Conservation (phyloP, 169 alveolate species). For the Plasmodium inui region DNA sequence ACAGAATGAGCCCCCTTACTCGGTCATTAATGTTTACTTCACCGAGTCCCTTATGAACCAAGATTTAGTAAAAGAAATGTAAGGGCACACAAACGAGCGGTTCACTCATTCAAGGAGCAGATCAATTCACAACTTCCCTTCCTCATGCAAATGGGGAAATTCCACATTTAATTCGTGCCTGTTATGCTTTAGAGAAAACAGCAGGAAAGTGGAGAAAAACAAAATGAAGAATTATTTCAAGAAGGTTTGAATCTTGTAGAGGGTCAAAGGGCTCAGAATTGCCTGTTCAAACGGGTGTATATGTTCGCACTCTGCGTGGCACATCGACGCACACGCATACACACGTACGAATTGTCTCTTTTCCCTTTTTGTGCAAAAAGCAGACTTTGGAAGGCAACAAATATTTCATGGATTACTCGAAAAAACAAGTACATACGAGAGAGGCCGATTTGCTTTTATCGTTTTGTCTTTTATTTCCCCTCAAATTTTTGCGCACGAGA, state of each 20-base stretch:
- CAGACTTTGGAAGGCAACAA: constrained; percentile 19
- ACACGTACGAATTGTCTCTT: not conserved
- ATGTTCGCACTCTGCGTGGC: not conserved
- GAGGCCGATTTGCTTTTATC: not conserved
- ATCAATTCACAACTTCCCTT: not conserved
- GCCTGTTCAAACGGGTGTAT: not conserved
- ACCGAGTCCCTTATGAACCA: constrained; percentile 46
- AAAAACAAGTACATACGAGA: constrained; percentile 28
- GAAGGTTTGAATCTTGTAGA: constrained; percentile 7
- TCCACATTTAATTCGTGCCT: constrained; percentile 1
- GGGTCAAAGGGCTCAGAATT: not conserved
- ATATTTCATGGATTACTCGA: constrained; percentile 62
- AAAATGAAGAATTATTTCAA: constrained; percentile 48
- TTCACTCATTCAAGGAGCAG: not conserved
- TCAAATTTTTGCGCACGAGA: not conserved
- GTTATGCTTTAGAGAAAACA: constrained; percentile 38
- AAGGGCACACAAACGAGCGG: not conserved
- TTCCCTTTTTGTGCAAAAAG: not conserved
- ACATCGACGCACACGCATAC: not conserved
- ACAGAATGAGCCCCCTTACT: constrained; percentile 69
- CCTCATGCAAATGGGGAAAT: constrained; percentile 1
- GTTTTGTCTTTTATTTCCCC: not conserved
- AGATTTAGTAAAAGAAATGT: constrained; percentile 62
- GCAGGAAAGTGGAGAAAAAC: constrained; percentile 37
- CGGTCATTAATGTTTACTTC: constrained; percentile 43